Evolutionary conservation across 768 basidiomycete genomes (phyloP), one percentile per base, ranked within the genome.

Genomic region (Lentinula sp.): DNA sequence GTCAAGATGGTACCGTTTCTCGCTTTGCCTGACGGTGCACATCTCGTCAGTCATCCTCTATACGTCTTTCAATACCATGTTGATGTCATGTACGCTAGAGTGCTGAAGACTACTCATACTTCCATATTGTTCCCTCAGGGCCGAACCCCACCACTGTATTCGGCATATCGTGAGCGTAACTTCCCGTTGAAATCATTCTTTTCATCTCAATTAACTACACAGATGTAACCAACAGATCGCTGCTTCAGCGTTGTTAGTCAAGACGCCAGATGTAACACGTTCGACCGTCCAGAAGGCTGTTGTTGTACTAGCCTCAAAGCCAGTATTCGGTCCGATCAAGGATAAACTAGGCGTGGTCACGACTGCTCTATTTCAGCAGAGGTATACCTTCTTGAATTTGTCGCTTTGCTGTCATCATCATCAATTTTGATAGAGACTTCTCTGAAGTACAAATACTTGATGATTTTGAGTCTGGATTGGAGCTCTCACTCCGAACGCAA

Each of bases 221-320:
- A 95, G 93, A 67, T 96, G 95, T 71, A 98, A 98, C 67, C 93
- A 95, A 53, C 97, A 99, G 77, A 93, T 99, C 37, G 78, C 91
- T 9, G 79, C 95, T 1, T 81, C 88, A 0, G 80, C 86, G 23
- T 80, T 99, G 33, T 77, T 93, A 4, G 87, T 90, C 51, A 90
- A 88, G 69, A 82, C 85, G 42, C 77, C 83, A 2, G 95, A 97
- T 64, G 92, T 98, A 16, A 98, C 97, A 4, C 86, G 97, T 15
- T 93, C 91, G 4, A 98, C 89, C 8, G 97, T 99, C 0, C 97
- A 99, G 73, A 99, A 98, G 71, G 95, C 97, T 0, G 92, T 99
- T 3, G 93, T 98, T 0, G 91, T 99, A 2, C 79, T 99, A 39
- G 95, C 93, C 3, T 85, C 88, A 12, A 91, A 91, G 69, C 93